Percentiles rank a stretch among this genome's conserved stretches.
Conservation (phyloP, 179 eudicot genomes). For the Silene noctiflora region DNA sequence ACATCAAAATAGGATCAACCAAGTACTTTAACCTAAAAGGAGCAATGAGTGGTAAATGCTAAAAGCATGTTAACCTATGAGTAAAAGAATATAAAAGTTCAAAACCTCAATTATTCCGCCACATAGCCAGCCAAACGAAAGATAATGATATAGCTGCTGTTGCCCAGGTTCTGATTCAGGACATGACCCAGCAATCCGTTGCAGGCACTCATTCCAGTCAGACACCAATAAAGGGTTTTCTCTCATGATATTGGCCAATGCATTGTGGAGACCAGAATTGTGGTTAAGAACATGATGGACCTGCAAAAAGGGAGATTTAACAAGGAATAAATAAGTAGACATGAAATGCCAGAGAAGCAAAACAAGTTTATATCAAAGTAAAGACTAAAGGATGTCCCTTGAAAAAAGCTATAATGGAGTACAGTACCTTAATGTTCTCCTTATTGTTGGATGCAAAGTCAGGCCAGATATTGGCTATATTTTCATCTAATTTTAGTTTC, state of each 20-base stretch:
- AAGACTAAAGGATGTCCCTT: neutral
- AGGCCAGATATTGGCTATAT: conserved; percentile 81
- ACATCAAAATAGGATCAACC: neutral
- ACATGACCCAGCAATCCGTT: conserved; percentile 40
- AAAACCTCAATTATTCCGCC: conserved; percentile 93
- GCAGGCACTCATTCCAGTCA: conserved; percentile 84
- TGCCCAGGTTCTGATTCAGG: conserved; percentile 91
- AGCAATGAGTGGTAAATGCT: neutral
- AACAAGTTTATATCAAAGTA: neutral
- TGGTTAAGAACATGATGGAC: conserved; percentile 98
- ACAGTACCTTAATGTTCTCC: conserved; percentile 69
- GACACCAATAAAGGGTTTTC: conserved; percentile 65
- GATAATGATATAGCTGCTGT: conserved; percentile 83
- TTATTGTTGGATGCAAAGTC: conserved; percentile 72
- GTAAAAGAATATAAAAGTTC: neutral
- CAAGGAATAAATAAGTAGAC: neutral
- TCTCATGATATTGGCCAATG: conserved; percentile 52
- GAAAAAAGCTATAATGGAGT: neutral
- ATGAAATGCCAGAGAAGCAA: conserved; percentile 1
- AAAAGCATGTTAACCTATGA: neutral
- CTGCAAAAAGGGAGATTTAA: conserved; percentile 29
- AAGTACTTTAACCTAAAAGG: neutral
- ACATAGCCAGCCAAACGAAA: conserved; percentile 97
- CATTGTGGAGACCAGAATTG: conserved; percentile 92
- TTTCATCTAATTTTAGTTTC: conserved; percentile 83